A percentile compares a stretch with the other conserved stretches of the same genome.
Evolutionary conservation across 2,329 filamentous ascomycete species (phyloP).

Genomic region (Diaporthe sp.): DNA sequence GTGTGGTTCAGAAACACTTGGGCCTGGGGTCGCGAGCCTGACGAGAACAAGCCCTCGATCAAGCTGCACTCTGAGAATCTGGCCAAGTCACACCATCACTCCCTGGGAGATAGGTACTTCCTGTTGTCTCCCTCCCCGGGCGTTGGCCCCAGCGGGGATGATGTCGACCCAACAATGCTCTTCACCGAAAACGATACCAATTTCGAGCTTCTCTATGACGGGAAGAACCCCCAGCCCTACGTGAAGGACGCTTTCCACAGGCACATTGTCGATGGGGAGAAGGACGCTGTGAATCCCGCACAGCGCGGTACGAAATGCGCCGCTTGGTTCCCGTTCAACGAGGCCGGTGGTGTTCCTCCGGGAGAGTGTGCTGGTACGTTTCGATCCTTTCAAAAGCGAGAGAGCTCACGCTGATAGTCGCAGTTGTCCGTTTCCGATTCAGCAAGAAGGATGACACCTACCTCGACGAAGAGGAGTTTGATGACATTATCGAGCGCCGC

Average conservation of each 20-base stretch:
- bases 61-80: slow-evolving; percentile 73
- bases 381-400: slow-evolving; percentile 57
- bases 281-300: slow-evolving; percentile 84
- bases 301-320: slow-evolving; percentile 87
- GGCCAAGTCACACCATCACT: slow-evolving; percentile 82
- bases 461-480: slow-evolving; percentile 92
- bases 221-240: slow-evolving; percentile 83
- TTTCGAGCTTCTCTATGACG: slow-evolving; percentile 79
- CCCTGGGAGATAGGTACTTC: slow-evolving; percentile 85
- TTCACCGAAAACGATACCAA: slow-evolving; percentile 99
- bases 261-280: slow-evolving; percentile 85
- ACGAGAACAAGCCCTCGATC: slow-evolving; percentile 85
- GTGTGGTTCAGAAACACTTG: slow-evolving; percentile 98
- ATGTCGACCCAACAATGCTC: slow-evolving; percentile 86
- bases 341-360: slow-evolving; percentile 86
- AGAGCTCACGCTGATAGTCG: slow-evolving; percentile 4
- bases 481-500: slow-evolving; percentile 88
- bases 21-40: slow-evolving; percentile 88
- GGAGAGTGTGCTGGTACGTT: slow-evolving; percentile 89
- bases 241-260: slow-evolving; percentile 97
- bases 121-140: slow-evolving; percentile 92
- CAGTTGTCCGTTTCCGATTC: slow-evolving; percentile 90
- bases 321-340: slow-evolving; percentile 93
- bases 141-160: slow-evolving; percentile 80
- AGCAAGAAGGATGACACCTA: slow-evolving; percentile 81